Base-by-base conservation (phyloP, 306 rosid species). In the Glycine tomentella region DNA sequence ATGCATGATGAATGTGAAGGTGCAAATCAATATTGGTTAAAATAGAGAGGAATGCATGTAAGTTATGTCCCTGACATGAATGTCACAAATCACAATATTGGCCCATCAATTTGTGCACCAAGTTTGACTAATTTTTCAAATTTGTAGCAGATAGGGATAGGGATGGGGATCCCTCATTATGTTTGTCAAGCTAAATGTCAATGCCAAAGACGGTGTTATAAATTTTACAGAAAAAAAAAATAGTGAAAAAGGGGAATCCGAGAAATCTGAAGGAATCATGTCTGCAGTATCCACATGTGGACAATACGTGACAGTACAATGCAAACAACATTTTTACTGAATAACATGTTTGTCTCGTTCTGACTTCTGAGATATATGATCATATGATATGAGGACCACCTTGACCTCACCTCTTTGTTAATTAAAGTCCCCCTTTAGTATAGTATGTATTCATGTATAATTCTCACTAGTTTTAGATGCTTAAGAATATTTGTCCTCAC, bases 291-390 rank as follows among this genome's bases (percentile, higher is more conserved):
- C 9, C 73, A 65, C 81, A 80, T 53, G 87, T 80, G 83, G 83
- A 68, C 72, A 66, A 40, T 64, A 7, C n/a, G 68, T 80, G 79
- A 87, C 81, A 59, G 81, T 34, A 55, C 73, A 83, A 84, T 77
- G 45, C 82, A 68, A 62, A 84, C 31, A 25, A 25, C 8, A 34
- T n/a, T 4, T 74, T 69, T 45, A 64, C 74, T 53, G n/a, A 78
- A 69, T 87, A 86, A 87, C 88, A 81, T 75, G 77, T 74, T 78
- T 81, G 82, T 53, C 74, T 59, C 8, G 10, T 72, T 25, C 31
- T 25, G 31, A 25, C 31, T 25, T 25, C 31, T 25, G 31, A 25
- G 2, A 25, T 25, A 25, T 25, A 25, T 25, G 31, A 25, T 25
- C 31, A 25, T 25, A 25, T 25, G 31, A 25, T 25, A 25, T 25